Base-by-base conservation (phyloP, 2,329 filamentous ascomycete genomes). In the Moelleriella libera region DNA sequence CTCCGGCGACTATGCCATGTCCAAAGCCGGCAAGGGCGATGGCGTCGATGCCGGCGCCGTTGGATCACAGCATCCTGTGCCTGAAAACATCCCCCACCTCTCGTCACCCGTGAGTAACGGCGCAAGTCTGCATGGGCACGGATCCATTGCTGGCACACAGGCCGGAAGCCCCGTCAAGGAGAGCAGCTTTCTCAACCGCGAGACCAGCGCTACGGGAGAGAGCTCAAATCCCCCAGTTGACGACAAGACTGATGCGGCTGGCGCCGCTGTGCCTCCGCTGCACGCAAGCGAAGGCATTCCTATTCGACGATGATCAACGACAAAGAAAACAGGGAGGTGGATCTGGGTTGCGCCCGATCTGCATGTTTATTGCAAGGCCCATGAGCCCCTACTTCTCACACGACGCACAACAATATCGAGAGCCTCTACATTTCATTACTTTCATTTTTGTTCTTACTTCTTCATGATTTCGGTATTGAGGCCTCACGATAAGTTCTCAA, bases 1-100 rank as follows among this genome's bases (percentile, higher is more conserved):
- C 72, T 92, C 85, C 51, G 89, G 88, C 61, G 88, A 96, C 71
- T 96, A 95, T 61, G 89, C 89, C 61, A 85, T 95, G 70, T 90
- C 85, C 67, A 95, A 96, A 74, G 92, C 92, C 50, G 92, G 92
- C 68, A 97, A 97, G 72, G 88, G 88, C 65, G 86, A 89, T 61
- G 85, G 92, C 62, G 85, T 92, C 60, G 90, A 94, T 62, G 87
- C 94, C 51, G 94, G 90, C 62, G 84, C 84, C 60, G 87, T 98
- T 60, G 92, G 92, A 60, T 89, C 87, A 60, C 84, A 95, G 69
- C 92, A 98, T 67, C 92, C 92, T 47, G 83, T 89, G 46, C 88
- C 89, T 55, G 88, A 95, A 69, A 94, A 94, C 66, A 95, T 96
- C 66, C 89, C 89, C 31, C 88, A 95, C 71, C 77, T 90, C 56